These are phyloP conservation scores for Pythium myriotylum DNA, from an alignment of 352 stramenopile genomes.

Conservation along the genomic window DNA sequence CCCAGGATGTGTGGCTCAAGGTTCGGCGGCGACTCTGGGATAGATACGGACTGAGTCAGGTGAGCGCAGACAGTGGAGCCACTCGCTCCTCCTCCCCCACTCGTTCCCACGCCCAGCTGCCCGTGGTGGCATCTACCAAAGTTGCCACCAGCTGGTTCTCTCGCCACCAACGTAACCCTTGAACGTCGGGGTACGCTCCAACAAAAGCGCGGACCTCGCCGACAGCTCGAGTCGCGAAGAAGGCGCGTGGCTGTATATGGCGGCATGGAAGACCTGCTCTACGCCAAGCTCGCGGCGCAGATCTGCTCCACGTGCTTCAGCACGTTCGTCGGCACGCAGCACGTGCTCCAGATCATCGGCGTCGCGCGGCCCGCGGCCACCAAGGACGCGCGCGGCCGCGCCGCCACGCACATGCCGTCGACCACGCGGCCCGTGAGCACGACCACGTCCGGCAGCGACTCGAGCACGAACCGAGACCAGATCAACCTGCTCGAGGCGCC, in stretches of 20 bases:
- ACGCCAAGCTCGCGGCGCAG: constrained; percentile 69
- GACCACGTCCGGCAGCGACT: constrained; percentile 3
- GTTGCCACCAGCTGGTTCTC: constrained; percentile 7
- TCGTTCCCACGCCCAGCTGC: too few relatives aligned
- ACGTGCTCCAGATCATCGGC: constrained; percentile 55
- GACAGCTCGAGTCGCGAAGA: neutral
- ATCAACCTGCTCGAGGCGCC: constrained; percentile 26
- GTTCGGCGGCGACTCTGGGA: too few relatives aligned
- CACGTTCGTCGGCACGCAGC: constrained; percentile 64
- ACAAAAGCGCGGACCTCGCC: neutral
- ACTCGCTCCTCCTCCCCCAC: too few relatives aligned
- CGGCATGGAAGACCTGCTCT: constrained; percentile 38
- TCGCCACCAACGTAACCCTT: neutral
- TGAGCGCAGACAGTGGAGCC: too few relatives aligned
- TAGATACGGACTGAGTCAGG: too few relatives aligned
- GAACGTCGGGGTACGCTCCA: neutral
- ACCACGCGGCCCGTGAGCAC: constrained; percentile 14
- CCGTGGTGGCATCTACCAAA: neutral
- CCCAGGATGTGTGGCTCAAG: too few relatives aligned
- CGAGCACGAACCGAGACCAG: constrained; percentile 22
- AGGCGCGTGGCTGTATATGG: too few relatives aligned
- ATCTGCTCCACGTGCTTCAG: constrained; percentile 67
- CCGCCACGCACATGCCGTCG: constrained; percentile 10
- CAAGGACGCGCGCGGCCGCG: constrained; percentile 17
- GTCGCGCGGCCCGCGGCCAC: neutral